Percentiles rank a stretch among this genome's conserved stretches.
These are phyloP conservation scores for Neobulgaria alba DNA, from an alignment of 2,329 filamentous ascomycete genomes.

Conservation along the genomic window DNA sequence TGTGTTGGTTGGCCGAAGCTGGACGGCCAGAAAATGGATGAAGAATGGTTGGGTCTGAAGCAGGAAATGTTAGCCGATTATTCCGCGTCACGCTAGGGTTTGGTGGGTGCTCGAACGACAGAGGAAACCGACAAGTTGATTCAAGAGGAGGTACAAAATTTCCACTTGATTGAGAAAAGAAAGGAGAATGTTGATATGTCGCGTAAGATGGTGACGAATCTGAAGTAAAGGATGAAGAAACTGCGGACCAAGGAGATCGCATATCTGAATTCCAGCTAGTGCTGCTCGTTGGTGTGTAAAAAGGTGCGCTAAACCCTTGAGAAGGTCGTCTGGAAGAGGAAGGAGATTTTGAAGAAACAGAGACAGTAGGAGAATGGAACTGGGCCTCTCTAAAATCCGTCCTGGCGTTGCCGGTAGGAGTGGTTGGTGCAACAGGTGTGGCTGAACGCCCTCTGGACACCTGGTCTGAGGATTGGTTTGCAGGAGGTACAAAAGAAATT, in stretches of 20 bases:
- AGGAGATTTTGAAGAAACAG: slow-evolving; percentile 29
- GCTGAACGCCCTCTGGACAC: slow-evolving; percentile 15
- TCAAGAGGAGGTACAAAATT: slow-evolving; percentile 44
- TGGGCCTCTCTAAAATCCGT: slow-evolving; percentile 15
- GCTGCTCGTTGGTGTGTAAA: slow-evolving; percentile 17
- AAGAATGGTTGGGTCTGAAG: slow-evolving; percentile 28
- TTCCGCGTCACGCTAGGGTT: slow-evolving; percentile 2
- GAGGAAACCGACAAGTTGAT: slow-evolving; percentile 45
- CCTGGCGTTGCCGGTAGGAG: slow-evolving; percentile 19
- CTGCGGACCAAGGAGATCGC: slow-evolving; percentile 18
- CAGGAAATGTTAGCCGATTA: slow-evolving; percentile 17
- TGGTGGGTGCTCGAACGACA: slow-evolving; percentile 24
- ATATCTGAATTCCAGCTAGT: slow-evolving; percentile 17
- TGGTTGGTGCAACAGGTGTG: slow-evolving; percentile 26
- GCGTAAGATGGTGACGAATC: slow-evolving; percentile 16
- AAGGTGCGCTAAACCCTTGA: slow-evolving; percentile 17
- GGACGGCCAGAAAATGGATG: slow-evolving; percentile 22
- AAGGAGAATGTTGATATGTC: slow-evolving; percentile 32
- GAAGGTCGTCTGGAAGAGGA: slow-evolving; percentile 21
- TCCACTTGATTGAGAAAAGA: slow-evolving; percentile 45
- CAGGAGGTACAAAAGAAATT: slow-evolving; percentile 22
- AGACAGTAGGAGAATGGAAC: slow-evolving; percentile 31
- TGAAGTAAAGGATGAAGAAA: slow-evolving; percentile 13
- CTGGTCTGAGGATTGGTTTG: slow-evolving; percentile 8
- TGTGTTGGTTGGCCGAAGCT: slow-evolving; percentile 17